Evolutionary conservation across 2,329 filamentous ascomycete genomes (phyloP), one percentile per base, ranked within the genome.

Genomic region (Venturia nashicola): DNA sequence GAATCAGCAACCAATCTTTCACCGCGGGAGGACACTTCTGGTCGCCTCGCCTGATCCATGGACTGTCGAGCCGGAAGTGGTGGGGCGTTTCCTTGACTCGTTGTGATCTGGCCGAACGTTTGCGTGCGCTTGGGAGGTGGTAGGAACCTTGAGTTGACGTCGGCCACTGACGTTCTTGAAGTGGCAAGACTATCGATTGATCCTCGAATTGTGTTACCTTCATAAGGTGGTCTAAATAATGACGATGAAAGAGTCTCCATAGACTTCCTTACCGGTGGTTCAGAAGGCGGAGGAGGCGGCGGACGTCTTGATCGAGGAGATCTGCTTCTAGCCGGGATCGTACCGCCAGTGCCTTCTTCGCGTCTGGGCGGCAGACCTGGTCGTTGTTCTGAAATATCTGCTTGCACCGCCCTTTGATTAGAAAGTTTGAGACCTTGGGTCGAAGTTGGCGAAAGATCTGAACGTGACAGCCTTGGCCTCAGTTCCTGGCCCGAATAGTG

Each of bases 81-180:
- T 23, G 64, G 32, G 40, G 61, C 32, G 7, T 57, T 18, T 16
- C 43, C 18, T 11, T 55, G 40, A 20, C 42, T 63, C 23, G 32
- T 12, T 36, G 51, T 36, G 20, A 18, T n/a, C 14, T 34, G 40
- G 12, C 12, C 59, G 14, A 46, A 46, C 5, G 72, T 74, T 27
- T 74, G 70, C 4, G 70, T 72, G 57, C 74, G 68, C 62, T 72
- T 72, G 9, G 74, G 74, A 16, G 73, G 72, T 20, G 70, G 70
- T 68, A 71, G 71, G 57, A 72, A 72, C 61, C 64, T 70, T 32
- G 68, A 67, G 59, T 67, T 71, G 7, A 71, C 62, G 36, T 74
- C 72, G 14, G 66, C 65, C 11, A 67, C 70, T 7, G 70, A 61
- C 8, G 66, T 64, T 27, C 68, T 46, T 46, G 73, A 70, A n/a